Percentiles rank a stretch among this genome's conserved stretches.
Evolutionary conservation across 2,329 filamentous ascomycete species (phyloP).

Genomic region (Penicillium rolfsii): DNA sequence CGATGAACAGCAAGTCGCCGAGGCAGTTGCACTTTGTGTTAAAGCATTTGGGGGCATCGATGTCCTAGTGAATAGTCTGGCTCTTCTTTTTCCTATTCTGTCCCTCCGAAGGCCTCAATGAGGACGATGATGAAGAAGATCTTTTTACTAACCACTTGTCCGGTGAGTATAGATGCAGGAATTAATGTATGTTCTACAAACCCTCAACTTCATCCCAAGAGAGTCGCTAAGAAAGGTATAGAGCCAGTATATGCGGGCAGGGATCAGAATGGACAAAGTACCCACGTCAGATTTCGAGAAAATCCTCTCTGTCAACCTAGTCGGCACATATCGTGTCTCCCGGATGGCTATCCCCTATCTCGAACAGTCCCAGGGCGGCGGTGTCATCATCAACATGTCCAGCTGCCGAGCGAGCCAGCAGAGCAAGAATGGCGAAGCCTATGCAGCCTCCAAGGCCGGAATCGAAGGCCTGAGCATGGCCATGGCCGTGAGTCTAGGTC

Average conservation of each 20-base stretch:
- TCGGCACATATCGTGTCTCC: constrained; percentile 11
- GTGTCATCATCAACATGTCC: constrained; percentile 11
- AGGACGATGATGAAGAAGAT: not conserved
- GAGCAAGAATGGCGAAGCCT: constrained; percentile 10
- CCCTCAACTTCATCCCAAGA: not conserved
- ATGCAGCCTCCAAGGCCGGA: constrained; percentile 9
- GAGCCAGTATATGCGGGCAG: constrained; percentile 13
- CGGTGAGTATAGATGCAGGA: not conserved
- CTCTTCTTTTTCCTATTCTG: not conserved
- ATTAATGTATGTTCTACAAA: constrained; percentile 1
- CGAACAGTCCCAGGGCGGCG: constrained; percentile 4
- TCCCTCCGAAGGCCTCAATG: too few species aligned
- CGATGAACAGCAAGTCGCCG: not conserved
- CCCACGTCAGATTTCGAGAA: constrained; percentile 10
- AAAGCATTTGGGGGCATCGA: not conserved
- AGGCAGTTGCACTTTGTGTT: not conserved
- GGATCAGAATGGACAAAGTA: constrained; percentile 10
- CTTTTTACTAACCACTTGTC: not conserved
- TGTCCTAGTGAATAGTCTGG: constrained; percentile 3
- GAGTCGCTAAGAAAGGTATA: not conserved
- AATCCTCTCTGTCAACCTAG: constrained; percentile 4
- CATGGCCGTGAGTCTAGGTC: constrained; percentile 10
- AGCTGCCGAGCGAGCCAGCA: constrained; percentile 11
- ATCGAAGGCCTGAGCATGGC: constrained; percentile 12
- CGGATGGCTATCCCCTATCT: constrained; percentile 9